A percentile compares a stretch with the other conserved stretches of the same genome.
These are phyloP conservation scores for Ceratocystiopsis sp. DNA, from an alignment of 2,329 filamentous ascomycete species.

Conservation along the genomic window DNA sequence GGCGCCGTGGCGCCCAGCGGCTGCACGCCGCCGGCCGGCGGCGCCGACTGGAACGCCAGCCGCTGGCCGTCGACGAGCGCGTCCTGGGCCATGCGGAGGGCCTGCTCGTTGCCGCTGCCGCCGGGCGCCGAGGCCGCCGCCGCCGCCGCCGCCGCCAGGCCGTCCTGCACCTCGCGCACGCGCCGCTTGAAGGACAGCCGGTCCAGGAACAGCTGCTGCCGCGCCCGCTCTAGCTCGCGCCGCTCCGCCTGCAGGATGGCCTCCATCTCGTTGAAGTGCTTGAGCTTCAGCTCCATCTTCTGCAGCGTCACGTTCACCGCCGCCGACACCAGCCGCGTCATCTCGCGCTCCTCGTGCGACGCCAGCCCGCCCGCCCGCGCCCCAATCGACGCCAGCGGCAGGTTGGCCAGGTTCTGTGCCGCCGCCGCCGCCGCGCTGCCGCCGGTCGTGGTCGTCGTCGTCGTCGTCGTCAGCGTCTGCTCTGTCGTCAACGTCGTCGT, in stretches of 20 bases:
- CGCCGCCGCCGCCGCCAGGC: conserved; percentile 37
- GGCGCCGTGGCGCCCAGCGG: conserved; percentile 31
- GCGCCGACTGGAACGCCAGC: conserved; percentile 33
- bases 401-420: conserved; percentile 38
- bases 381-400: conserved; percentile 73
- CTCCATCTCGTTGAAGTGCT: conserved; percentile 95
- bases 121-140: conserved; percentile 5
- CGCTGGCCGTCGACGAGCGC: conserved; percentile 30
- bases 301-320: conserved; percentile 88
- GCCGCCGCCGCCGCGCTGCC: conserved; percentile 43
- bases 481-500: conserved; percentile 28
- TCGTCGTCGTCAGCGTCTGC: conserved; percentile 25
- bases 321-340: conserved; percentile 82
- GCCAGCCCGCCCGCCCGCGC: conserved; percentile 76
- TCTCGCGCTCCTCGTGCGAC: conserved; percentile 91
- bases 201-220: conserved; percentile 88
- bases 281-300: conserved; percentile 88
- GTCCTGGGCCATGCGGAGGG: conserved; percentile 29
- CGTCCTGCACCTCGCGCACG: conserved; percentile 66
- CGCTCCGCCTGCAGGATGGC: conserved; percentile 80
- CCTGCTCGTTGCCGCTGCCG: conserved; percentile 32
- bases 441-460: conserved; percentile 26
- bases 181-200: conserved; percentile 78
- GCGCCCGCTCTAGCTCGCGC: conserved; percentile 75
- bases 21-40: conserved; percentile 27